Conservation (phyloP, 805 yeast genomes). For the Zygosaccharomyces lentus region DNA sequence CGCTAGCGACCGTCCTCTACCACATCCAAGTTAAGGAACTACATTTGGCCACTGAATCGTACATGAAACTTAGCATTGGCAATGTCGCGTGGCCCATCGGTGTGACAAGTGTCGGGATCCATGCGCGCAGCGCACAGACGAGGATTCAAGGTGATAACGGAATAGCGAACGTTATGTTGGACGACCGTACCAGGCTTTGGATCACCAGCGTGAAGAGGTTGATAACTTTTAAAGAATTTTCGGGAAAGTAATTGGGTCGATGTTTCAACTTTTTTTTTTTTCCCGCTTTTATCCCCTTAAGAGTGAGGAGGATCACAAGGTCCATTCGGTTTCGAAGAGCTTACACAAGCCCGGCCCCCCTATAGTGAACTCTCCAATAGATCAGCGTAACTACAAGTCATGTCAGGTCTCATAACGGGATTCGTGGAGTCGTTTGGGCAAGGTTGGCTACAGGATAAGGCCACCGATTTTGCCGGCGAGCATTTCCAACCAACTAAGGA, state of each 20-base stretch:
- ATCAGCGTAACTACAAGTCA: background rate
- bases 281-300: background rate
- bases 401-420: conserved; percentile 16
- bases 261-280: background rate
- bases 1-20: conserved; percentile 56
- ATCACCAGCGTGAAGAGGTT: conserved; percentile 68
- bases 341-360: background rate
- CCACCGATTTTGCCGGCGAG: conserved; percentile 25
- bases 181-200: conserved; percentile 73
- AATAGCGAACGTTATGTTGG: conserved; percentile 70
- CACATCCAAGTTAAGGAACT: conserved; percentile 49
- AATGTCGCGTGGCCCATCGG: conserved; percentile 94
- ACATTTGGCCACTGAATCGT: conserved; percentile 47
- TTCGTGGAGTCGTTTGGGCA: conserved; percentile 14
- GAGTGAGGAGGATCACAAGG: background rate
- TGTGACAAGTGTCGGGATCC: conserved; percentile 72
- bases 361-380: background rate
- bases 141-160: conserved; percentile 45
- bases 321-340: background rate
- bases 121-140: conserved; percentile 61
- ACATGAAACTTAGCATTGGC: conserved; percentile 74
- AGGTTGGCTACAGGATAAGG: conserved; percentile 20
- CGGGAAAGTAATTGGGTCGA: background rate
- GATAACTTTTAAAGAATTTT: conserved; percentile 46
- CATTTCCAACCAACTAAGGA: conserved; percentile 40